Conservation (phyloP, 257 asterid genomes). For the Jacaranda copaia region DNA sequence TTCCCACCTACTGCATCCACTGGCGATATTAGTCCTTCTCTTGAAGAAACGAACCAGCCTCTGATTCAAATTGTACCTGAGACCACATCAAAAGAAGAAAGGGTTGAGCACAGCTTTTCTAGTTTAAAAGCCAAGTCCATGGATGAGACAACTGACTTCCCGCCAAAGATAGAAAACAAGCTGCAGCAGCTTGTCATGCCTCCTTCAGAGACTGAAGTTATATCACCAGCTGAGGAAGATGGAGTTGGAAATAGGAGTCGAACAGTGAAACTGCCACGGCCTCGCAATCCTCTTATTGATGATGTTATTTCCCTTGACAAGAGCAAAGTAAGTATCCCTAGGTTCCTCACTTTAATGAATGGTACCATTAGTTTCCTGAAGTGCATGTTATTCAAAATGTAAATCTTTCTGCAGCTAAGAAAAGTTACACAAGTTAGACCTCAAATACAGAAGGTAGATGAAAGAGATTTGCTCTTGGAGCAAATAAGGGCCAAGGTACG, state of each 20-base stretch:
- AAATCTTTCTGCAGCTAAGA: constrained; percentile 70
- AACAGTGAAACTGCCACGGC: constrained; percentile 60
- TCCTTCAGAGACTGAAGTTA: constrained; percentile 43
- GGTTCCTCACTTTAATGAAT: constrained; percentile 11
- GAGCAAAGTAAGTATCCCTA: constrained; percentile 68
- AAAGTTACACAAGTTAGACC: constrained; percentile 68
- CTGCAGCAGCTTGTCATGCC: constrained; percentile 32
- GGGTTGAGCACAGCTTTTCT: constrained; percentile 36
- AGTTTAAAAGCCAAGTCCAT: background rate
- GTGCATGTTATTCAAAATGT: constrained; percentile 38
- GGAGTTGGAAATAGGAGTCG: constrained; percentile 48
- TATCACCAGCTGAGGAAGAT: constrained; percentile 55
- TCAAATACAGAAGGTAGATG: constrained; percentile 62
- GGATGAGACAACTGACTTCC: background rate
- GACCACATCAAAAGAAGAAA: constrained; percentile 41
- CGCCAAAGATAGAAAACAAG: background rate
- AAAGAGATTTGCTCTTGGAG: constrained; percentile 78
- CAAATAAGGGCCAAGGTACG: constrained; percentile 87
- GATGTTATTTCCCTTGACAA: constrained; percentile 77
- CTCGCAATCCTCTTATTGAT: constrained; percentile 75
- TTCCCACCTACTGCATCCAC: constrained; percentile 16
- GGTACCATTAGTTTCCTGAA: constrained; percentile 20
- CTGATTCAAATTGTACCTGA: constrained; percentile 40
- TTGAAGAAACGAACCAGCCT: constrained; percentile 41
- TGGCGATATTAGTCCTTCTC: constrained; percentile 30